Conservation (phyloP, 2,329 filamentous ascomycete species). For the Talaromyces rugulosus region DNA sequence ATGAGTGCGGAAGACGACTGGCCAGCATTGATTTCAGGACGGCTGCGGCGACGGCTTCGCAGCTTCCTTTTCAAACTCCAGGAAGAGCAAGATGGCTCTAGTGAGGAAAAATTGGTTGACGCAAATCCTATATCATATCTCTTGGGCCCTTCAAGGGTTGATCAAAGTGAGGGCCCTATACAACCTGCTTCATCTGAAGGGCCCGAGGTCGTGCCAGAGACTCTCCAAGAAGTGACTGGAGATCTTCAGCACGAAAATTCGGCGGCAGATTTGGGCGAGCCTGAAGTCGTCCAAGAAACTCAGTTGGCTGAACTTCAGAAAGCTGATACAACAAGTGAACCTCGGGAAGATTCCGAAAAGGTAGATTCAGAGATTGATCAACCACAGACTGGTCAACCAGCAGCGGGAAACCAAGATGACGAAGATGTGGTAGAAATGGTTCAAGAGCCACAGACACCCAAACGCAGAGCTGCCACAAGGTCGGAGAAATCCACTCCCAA, state of each 20-base stretch:
- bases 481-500: background rate
- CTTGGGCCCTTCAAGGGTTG: slow-evolving; percentile 16
- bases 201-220: slow-evolving; percentile 1
- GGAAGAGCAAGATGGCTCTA: slow-evolving; percentile 47
- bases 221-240: background rate
- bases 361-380: background rate
- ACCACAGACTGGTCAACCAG: background rate
- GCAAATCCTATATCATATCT: slow-evolving; percentile 28
- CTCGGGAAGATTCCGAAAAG: background rate
- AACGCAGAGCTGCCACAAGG: background rate
- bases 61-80: slow-evolving; percentile 62
- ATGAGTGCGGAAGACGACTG: slow-evolving; percentile 56
- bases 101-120: slow-evolving; percentile 33
- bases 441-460: slow-evolving; percentile 4
- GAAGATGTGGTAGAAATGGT: background rate
- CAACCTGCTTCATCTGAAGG: background rate
- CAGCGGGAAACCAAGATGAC: background rate
- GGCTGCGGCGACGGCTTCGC: slow-evolving; percentile 64
- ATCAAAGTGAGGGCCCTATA: background rate
- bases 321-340: background rate
- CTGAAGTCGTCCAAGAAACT: slow-evolving; percentile 6
- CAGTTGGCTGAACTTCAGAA: slow-evolving; percentile 1
- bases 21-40: slow-evolving; percentile 50
- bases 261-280: background rate
- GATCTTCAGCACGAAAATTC: background rate